Evolutionary conservation across 73 alveolate genomes (phyloP).

Genomic region (Effrenium voratum): DNA sequence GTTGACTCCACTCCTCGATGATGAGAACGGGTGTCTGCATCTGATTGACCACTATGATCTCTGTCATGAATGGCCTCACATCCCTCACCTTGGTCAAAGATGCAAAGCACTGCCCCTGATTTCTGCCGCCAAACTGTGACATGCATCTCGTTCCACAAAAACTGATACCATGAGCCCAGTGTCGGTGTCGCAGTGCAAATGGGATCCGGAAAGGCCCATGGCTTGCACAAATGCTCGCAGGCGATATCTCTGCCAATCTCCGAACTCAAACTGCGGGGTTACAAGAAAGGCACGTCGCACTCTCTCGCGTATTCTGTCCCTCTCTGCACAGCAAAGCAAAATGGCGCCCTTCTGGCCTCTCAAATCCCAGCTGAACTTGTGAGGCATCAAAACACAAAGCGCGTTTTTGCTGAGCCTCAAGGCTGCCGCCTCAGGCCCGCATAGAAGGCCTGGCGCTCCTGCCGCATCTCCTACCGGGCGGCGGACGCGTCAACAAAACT

Average conservation of each 20-base stretch:
- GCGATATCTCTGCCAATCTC: too few relatives aligned
- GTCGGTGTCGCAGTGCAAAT: slow-evolving; percentile 8
- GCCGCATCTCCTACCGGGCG: slow-evolving; percentile 60
- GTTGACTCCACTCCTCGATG: too few relatives aligned
- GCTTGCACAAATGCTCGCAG: too few relatives aligned
- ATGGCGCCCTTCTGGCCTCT: background rate
- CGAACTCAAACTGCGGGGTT: too few relatives aligned
- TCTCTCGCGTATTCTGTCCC: too few relatives aligned
- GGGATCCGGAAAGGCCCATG: slow-evolving; percentile 33
- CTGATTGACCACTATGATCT: slow-evolving; percentile 21
- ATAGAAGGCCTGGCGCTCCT: slow-evolving; percentile 81
- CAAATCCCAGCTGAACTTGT: background rate
- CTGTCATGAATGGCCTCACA: slow-evolving; percentile 22
- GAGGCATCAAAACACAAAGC: background rate
- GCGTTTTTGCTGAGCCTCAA: too few relatives aligned
- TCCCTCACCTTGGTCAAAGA: background rate
- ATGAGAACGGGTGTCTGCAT: slow-evolving; percentile 8
- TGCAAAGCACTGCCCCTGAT: background rate
- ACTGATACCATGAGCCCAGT: background rate
- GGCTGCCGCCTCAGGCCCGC: slow-evolving; percentile 86
- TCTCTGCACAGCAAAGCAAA: too few relatives aligned
- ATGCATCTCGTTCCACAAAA: background rate
- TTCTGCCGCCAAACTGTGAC: too few relatives aligned
- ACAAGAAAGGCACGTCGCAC: too few relatives aligned
- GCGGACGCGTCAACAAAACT: background rate